phyloP scores from a whole-genome alignment of 2,329 filamentous ascomycete genomes.

The Shiraia bambusicola region DNA sequence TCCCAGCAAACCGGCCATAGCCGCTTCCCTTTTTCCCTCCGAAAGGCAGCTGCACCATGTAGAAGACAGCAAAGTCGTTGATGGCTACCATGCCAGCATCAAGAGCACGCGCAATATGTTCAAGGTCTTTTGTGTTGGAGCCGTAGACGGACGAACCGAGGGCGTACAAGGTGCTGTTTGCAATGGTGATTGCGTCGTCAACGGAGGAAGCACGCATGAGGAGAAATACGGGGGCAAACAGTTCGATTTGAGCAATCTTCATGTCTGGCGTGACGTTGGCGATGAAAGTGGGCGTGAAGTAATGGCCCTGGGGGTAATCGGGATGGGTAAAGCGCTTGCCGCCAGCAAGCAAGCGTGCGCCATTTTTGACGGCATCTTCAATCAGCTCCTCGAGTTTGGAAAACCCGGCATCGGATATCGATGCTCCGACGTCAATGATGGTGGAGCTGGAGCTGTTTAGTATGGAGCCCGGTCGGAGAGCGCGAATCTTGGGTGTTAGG shows the following conservation, averaged over 20 bases:
- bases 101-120: conserved; percentile 66
- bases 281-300: conserved; percentile 88
- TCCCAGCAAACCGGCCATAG: conserved; percentile 89
- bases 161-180: conserved; percentile 82
- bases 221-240: conserved; percentile 89
- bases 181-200: conserved; percentile 69
- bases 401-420: conserved; percentile 80
- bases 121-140: conserved; percentile 58
- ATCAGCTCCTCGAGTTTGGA: conserved; percentile 74
- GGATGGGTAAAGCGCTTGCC: conserved; percentile 73
- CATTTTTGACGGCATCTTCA: conserved; percentile 71
- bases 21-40: conserved; percentile 84
- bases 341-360: conserved; percentile 79
- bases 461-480: conserved; percentile 73
- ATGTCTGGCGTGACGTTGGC: conserved; percentile 85
- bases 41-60: conserved; percentile 92
- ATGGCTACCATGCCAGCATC: conserved; percentile 88
- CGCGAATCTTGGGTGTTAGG: conserved; percentile 72
- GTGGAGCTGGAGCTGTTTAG: conserved; percentile 51
- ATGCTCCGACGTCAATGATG: conserved; percentile 77
- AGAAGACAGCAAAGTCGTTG: conserved; percentile 93
- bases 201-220: conserved; percentile 73
- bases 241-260: conserved; percentile 85
- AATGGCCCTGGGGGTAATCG: conserved; percentile 75
- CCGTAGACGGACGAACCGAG: conserved; percentile 91